Percentiles rank a stretch among this genome's conserved stretches.
These are phyloP conservation scores for Abelmoschus esculentus DNA, from an alignment of 345 rosid species.

Conservation along the genomic window DNA sequence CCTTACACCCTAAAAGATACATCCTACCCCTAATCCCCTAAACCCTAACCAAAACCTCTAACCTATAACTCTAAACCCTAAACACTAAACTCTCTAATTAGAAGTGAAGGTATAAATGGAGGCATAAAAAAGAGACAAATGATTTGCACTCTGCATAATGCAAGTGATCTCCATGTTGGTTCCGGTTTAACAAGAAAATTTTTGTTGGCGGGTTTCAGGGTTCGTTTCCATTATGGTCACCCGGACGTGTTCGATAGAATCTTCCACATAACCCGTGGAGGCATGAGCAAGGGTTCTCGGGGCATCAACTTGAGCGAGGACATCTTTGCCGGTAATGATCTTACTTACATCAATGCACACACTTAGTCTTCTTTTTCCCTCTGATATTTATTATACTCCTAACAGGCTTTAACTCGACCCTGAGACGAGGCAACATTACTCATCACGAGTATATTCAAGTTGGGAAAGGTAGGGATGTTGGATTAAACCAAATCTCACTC, in stretches of 20 bases:
- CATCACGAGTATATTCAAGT: conserved; percentile 99
- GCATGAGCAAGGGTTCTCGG: conserved; percentile 91
- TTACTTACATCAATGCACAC: conserved; percentile 7
- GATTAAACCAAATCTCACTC: conserved; percentile 88
- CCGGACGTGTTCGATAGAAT: conserved; percentile 48
- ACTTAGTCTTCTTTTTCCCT: not conserved
- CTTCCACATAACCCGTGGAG: conserved; percentile 92
- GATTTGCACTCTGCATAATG: too few species aligned
- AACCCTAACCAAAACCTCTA: too few species aligned
- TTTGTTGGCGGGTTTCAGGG: conserved; percentile 37
- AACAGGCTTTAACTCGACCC: conserved; percentile 82
- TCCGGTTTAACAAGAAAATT: not conserved
- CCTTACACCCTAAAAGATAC: too few species aligned
- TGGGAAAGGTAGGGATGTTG: conserved; percentile 98
- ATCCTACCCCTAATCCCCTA: too few species aligned
- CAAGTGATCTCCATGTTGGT: not conserved
- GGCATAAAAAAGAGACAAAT: too few species aligned
- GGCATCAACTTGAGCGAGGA: conserved; percentile 96
- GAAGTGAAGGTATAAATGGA: too few species aligned
- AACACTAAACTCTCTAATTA: too few species aligned
- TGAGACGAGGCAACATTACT: conserved; percentile 86
- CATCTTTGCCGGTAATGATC: conserved; percentile 77
- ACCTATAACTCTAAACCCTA: too few species aligned
- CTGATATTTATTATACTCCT: conserved; percentile 4
- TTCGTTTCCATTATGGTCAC: conserved; percentile 66